Conservation (phyloP, 139 green algal species). For the Auxenochlorella protothecoides region DNA sequence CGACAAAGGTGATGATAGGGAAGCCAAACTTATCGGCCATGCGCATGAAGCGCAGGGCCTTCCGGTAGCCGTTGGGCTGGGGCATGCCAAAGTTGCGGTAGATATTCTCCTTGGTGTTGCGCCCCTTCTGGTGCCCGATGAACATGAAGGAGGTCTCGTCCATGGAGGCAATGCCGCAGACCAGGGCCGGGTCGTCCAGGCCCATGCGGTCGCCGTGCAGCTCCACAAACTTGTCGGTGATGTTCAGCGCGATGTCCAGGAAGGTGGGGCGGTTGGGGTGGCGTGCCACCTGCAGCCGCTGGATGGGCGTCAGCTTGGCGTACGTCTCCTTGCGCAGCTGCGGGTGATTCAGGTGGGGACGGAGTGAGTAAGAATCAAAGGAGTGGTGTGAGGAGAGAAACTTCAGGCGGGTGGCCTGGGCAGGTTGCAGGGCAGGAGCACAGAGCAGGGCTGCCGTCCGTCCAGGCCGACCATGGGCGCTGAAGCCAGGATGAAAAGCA, state of each 20-base stretch:
- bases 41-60: slow-evolving; percentile 94
- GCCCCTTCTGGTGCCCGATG: slow-evolving; percentile 95
- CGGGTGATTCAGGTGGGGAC: background rate
- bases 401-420: too few species aligned
- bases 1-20: slow-evolving; percentile 94
- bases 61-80: slow-evolving; percentile 91
- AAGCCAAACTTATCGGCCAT: slow-evolving; percentile 93
- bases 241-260: slow-evolving; percentile 95
- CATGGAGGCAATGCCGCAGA: slow-evolving; percentile 87
- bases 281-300: slow-evolving; percentile 86
- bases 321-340: slow-evolving; percentile 91
- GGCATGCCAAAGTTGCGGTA: slow-evolving; percentile 93
- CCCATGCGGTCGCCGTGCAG: slow-evolving; percentile 86
- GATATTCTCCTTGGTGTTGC: slow-evolving; percentile 98
- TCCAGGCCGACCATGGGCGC: background rate
- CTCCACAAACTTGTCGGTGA: slow-evolving; percentile 93
- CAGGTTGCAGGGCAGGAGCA: background rate
- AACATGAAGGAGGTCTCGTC: slow-evolving; percentile 92
- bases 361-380: background rate
- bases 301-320: slow-evolving; percentile 76
- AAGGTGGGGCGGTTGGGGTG: slow-evolving; percentile 92
- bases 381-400: background rate
- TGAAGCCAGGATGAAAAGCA: background rate
- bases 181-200: slow-evolving; percentile 86
- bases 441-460: background rate